phyloP scores from a whole-genome alignment of 192 early-diverging fungal genomes.

The Endogone sp. region DNA sequence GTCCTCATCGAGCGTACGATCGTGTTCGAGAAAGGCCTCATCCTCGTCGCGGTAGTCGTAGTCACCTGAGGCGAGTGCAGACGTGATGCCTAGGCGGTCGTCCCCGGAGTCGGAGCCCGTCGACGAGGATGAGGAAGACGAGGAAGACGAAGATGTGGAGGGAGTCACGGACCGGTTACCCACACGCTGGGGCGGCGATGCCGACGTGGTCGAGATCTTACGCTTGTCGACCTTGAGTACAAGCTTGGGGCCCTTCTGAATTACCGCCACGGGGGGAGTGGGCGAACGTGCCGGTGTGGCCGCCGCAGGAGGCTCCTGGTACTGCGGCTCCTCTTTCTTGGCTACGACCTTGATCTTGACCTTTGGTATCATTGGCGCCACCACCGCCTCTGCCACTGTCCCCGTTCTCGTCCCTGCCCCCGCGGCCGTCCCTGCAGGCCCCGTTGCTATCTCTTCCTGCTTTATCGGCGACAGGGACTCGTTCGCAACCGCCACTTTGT shows the following conservation, averaged over 20 bases:
- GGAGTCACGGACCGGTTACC: background rate
- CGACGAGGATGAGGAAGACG: background rate
- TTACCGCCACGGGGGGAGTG: background rate
- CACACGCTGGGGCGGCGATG: background rate
- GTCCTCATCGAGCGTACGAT: background rate
- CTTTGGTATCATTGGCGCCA: slow-evolving; percentile 6
- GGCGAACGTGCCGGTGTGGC: background rate
- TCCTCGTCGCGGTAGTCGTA: background rate
- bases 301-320: too few species aligned
- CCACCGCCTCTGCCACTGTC: too few species aligned
- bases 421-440: too few species aligned
- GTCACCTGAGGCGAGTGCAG: background rate
- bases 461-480: too few species aligned
- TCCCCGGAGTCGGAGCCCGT: background rate
- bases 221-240: background rate
- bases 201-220: background rate
- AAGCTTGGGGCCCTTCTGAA: background rate
- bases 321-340: background rate
- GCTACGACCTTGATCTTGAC: background rate
- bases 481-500: too few species aligned
- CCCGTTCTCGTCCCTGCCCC: too few species aligned
- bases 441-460: too few species aligned
- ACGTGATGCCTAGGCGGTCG: background rate
- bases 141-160: background rate
- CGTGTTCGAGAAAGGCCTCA: background rate